phyloP scores from a whole-genome alignment of 108 stramenopile genomes.

The Pseudonitzschia delicatissima region DNA sequence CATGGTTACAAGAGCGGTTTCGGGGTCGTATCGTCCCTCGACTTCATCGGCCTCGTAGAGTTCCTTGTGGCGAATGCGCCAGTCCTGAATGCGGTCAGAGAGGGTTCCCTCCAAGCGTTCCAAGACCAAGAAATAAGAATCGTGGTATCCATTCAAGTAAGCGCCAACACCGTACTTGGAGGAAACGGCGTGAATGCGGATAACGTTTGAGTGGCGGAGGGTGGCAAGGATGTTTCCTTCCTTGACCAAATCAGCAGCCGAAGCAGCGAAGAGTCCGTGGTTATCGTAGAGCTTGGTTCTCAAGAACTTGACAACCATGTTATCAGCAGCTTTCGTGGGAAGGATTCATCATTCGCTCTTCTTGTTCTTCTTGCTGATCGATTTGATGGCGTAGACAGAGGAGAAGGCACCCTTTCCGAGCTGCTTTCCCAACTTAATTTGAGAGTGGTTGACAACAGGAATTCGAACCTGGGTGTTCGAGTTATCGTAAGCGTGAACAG shows the following conservation, averaged over 20 bases:
- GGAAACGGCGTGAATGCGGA: slow-evolving; percentile 14
- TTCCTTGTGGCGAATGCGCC: slow-evolving; percentile 14
- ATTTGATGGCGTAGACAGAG: slow-evolving; percentile 50
- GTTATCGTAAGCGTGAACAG: background rate
- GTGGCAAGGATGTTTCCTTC: slow-evolving; percentile 19
- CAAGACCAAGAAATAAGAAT: slow-evolving; percentile 50
- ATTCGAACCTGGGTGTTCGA: background rate
- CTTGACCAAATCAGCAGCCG: slow-evolving; percentile 32
- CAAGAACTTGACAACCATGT: slow-evolving; percentile 28
- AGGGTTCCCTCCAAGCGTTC: slow-evolving; percentile 48
- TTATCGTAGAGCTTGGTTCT: slow-evolving; percentile 18
- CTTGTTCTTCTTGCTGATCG: background rate
- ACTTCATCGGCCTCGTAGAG: background rate
- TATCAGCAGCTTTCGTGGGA: background rate
- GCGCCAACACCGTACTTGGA: background rate
- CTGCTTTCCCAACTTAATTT: slow-evolving; percentile 48
- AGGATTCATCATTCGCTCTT: background rate
- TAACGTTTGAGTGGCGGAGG: slow-evolving; percentile 9
- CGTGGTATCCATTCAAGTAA: slow-evolving; percentile 21
- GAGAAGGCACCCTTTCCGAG: slow-evolving; percentile 73
- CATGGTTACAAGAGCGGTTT: background rate
- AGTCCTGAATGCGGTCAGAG: slow-evolving; percentile 29
- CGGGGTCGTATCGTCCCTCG: background rate
- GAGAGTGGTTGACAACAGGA: background rate
- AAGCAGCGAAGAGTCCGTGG: slow-evolving; percentile 33